Conservation (phyloP, 2,329 filamentous ascomycete species). For the Beauveria caledonica region DNA sequence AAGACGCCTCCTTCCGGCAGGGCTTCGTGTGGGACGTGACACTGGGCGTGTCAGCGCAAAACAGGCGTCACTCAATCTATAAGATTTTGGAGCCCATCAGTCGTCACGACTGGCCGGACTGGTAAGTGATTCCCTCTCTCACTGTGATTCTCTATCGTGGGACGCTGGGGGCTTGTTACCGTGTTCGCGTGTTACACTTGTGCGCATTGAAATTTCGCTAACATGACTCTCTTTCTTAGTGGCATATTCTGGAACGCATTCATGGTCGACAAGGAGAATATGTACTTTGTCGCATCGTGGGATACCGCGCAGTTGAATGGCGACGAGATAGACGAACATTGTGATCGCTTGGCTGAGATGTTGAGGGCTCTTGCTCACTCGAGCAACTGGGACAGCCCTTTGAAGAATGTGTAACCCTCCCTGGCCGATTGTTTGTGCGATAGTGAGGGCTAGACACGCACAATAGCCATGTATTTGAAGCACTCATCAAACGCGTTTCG, state of each 20-base stretch:
- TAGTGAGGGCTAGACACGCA: background rate
- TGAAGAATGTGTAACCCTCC: constrained; percentile 20
- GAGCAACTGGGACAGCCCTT: constrained; percentile 21
- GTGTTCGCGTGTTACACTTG: background rate
- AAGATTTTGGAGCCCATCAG: constrained; percentile 22
- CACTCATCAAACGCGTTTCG: background rate
- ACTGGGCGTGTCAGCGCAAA: constrained; percentile 20
- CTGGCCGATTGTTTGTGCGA: background rate
- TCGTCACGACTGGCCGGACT: constrained; percentile 31
- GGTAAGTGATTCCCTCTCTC: constrained; percentile 20
- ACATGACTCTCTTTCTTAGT: constrained; percentile 14
- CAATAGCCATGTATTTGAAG: background rate
- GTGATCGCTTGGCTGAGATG: constrained; percentile 22
- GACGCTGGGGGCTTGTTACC: background rate
- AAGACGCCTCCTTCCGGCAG: constrained; percentile 28
- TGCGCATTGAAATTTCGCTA: background rate
- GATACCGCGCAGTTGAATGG: constrained; percentile 32
- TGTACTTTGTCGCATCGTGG: constrained; percentile 31
- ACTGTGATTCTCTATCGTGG: background rate
- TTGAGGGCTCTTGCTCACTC: constrained; percentile 22
- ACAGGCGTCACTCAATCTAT: constrained; percentile 15
- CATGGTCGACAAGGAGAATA: constrained; percentile 23
- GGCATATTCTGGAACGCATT: constrained; percentile 32
- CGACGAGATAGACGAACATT: constrained; percentile 23
- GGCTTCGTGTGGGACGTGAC: constrained; percentile 32